These are phyloP conservation scores for Fusarium proliferatum DNA, from an alignment of 2,329 filamentous ascomycete genomes.

Conservation along the genomic window DNA sequence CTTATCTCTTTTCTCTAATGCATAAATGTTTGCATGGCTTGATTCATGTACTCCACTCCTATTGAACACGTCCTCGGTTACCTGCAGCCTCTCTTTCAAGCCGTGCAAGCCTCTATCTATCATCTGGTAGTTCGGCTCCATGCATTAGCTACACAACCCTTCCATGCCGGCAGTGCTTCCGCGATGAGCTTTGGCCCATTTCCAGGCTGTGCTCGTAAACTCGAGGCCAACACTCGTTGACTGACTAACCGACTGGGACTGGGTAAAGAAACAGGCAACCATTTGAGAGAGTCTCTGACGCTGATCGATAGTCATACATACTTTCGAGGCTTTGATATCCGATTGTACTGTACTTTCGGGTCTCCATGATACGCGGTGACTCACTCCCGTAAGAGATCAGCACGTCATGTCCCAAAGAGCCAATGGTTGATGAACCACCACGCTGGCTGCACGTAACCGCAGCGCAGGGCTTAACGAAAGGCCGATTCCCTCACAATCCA, in stretches of 20 bases:
- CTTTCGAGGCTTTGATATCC: slow-evolving; percentile 17
- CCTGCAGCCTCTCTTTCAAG: slow-evolving; percentile 17
- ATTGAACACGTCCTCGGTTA: slow-evolving; percentile 14
- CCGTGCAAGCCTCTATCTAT: slow-evolving; percentile 17
- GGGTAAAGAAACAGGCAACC: slow-evolving; percentile 8
- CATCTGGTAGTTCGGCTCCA: slow-evolving; percentile 22
- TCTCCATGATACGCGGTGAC: slow-evolving; percentile 22
- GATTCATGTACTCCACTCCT: slow-evolving; percentile 4
- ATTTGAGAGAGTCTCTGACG: slow-evolving; percentile 1
- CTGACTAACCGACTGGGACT: not conserved
- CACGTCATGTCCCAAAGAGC: slow-evolving; percentile 5
- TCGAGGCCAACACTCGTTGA: not conserved
- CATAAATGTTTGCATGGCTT: not conserved
- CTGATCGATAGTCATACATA: not conserved
- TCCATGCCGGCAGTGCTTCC: slow-evolving; percentile 23
- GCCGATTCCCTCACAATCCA: not conserved
- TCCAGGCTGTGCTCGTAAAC: slow-evolving; percentile 29
- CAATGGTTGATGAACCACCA: not conserved
- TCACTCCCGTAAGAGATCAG: slow-evolving; percentile 19
- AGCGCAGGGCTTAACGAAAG: slow-evolving; percentile 24
- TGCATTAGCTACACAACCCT: slow-evolving; percentile 25
- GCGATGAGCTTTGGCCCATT: slow-evolving; percentile 15
- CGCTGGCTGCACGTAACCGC: slow-evolving; percentile 26
- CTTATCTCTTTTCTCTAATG: not conserved
- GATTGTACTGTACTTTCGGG: slow-evolving; percentile 2